Evolutionary conservation across 495 filamentous ascomycete species (phyloP), one percentile per base, ranked within the genome.

Genomic region (Xylaria scruposa): DNA sequence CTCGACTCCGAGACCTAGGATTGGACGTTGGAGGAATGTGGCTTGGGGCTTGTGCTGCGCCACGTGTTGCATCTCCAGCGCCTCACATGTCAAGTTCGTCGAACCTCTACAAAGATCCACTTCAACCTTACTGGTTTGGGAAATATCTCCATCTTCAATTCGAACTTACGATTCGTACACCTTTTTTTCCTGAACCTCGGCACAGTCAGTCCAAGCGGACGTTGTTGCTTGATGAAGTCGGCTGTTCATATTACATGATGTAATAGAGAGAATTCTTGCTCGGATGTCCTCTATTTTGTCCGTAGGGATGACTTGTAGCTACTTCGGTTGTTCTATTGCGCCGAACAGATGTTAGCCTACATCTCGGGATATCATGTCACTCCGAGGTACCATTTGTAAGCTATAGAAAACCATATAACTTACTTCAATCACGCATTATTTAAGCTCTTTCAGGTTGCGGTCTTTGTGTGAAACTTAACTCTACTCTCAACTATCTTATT

Each of bases 31-130:
- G 13, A 0, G 47, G 24, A 7, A 33, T 68, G 53, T 58, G 67
- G 67, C 67, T 68, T 31, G 53, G 33, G 13, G 15, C 36, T 19
- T 44, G n/a, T 21, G 53, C 40, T 60, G 67, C 38, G 67, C 67
- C 67, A 68, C 67, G 47, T 9, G 9, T 31, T 31, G 36, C 36
- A 12, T 40, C 38, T 42, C 0, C 1, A 42, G 38, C 29, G 29
- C 38, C 38, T 42, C 38, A 42, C 10, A 42, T 42, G 38, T 42
- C 38, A 13, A 42, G 38, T 3, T 13, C 38, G 10, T 42, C 36
- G 8, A 38, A 38, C 36, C 36, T 38, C 36, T 38, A 38, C 36
- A 38, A 8, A 38, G 36, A 38, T 38, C 38, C 38, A 42, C 38
- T 3, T 42, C 1, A 42, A 42, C 38, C 38, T 42, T 42, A 42